Conservation (phyloP, 2,329 filamentous ascomycete genomes). For the Rosellinia necatrix region DNA sequence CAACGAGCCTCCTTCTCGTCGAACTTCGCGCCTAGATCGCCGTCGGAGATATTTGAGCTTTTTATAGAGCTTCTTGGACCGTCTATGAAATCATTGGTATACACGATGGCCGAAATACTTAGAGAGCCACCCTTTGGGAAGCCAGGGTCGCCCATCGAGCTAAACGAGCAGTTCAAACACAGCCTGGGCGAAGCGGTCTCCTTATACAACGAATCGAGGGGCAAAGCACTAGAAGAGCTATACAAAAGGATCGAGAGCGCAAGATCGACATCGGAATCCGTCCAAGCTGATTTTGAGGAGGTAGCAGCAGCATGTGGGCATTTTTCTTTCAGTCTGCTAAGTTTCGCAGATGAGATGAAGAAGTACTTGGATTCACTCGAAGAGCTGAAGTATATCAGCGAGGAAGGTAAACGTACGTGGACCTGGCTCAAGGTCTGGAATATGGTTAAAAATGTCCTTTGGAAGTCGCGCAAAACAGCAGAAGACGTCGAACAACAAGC, state of each 20-base stretch:
- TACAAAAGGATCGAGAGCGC: constrained; percentile 80
- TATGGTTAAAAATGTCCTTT: constrained; percentile 38
- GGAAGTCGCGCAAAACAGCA: constrained; percentile 29
- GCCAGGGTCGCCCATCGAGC: constrained; percentile 68
- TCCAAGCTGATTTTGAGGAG: constrained; percentile 94
- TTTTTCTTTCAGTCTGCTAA: constrained; percentile 89
- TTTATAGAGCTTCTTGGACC: constrained; percentile 90
- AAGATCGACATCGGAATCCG: constrained; percentile 69
- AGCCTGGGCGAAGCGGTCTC: constrained; percentile 81
- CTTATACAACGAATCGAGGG: constrained; percentile 77
- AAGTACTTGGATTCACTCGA: constrained; percentile 83
- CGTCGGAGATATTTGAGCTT: constrained; percentile 85
- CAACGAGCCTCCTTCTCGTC: constrained; percentile 27
- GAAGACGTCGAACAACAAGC: constrained; percentile 49
- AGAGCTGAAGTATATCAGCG: constrained; percentile 75
- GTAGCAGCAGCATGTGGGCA: constrained; percentile 97
- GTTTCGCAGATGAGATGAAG: constrained; percentile 89
- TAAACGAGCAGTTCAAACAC: constrained; percentile 79
- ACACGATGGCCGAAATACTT: constrained; percentile 85
- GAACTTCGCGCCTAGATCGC: constrained; percentile 53
- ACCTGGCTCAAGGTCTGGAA: constrained; percentile 85
- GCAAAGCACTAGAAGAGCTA: constrained; percentile 75
- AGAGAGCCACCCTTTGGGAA: constrained; percentile 82
- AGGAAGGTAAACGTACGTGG: constrained; percentile 70
- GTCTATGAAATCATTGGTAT: constrained; percentile 94